Conservation (phyloP, 371 early-diverging fungal genomes). For the Syncephalastrum racemosum region DNA sequence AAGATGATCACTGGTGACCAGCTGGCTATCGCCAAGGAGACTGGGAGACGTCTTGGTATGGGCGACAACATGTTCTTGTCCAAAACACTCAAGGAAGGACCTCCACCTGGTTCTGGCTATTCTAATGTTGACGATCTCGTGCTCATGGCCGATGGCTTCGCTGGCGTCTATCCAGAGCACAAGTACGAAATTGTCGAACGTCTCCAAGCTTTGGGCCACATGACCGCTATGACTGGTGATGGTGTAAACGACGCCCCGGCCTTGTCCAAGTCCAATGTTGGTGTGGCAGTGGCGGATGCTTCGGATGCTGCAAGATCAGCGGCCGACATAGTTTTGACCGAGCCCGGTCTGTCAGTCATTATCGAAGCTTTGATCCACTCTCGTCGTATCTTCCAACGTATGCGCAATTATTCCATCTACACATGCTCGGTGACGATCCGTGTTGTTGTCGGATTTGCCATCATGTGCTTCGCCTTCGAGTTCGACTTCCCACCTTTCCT, state of each 20-base stretch:
- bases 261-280: conserved; percentile 82
- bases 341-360: conserved; percentile 77
- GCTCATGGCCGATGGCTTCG: conserved; percentile 83
- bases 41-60: conserved; percentile 78
- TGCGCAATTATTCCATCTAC: conserved; percentile 65
- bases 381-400: conserved; percentile 76
- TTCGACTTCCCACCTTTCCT: conserved; percentile 69
- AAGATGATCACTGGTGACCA: conserved; percentile 98
- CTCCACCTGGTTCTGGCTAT: conserved; percentile 72
- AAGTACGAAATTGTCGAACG: conserved; percentile 93
- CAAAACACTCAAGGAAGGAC: conserved; percentile 74
- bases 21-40: conserved; percentile 88
- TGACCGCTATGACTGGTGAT: conserved; percentile 95
- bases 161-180: conserved; percentile 93
- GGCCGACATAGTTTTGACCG: conserved; percentile 77
- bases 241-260: conserved; percentile 98
- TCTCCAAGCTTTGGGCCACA: conserved; percentile 79
- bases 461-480: conserved; percentile 57
- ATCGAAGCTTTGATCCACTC: conserved; percentile 68
- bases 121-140: conserved; percentile 78
- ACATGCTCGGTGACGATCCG: conserved; percentile 66
- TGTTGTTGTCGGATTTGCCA: conserved; percentile 63
- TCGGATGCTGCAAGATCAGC: conserved; percentile 79
- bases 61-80: conserved; percentile 76
- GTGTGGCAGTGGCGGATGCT: conserved; percentile 83